These are phyloP conservation scores for Eugenia klotzschiana DNA, from an alignment of 441 rosid genomes.

Conservation along the genomic window DNA sequence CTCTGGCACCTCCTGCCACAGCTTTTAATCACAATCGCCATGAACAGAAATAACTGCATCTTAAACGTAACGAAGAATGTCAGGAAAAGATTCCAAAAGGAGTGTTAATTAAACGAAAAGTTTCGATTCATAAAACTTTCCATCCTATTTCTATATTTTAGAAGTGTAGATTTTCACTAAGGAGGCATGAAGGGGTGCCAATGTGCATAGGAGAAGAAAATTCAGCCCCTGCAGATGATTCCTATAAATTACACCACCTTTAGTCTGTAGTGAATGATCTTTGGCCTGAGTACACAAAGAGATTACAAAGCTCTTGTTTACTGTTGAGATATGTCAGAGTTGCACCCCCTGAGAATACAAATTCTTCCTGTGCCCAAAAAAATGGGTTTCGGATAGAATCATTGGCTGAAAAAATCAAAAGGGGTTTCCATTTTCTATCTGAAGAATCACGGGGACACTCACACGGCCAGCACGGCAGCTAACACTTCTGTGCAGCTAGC, in stretches of 20 bases:
- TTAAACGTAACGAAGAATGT: too few relatives aligned
- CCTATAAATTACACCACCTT: background rate
- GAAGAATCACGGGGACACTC: constrained; percentile 50
- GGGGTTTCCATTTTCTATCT: constrained; percentile 41
- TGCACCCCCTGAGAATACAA: too few relatives aligned
- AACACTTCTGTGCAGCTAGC: constrained; percentile 40
- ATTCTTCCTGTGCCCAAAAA: too few relatives aligned
- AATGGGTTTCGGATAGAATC: too few relatives aligned
- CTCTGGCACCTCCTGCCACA: constrained; percentile 83
- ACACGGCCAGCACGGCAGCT: constrained; percentile 65
- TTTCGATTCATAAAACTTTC: background rate
- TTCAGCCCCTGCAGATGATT: background rate
- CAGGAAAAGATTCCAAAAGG: too few relatives aligned
- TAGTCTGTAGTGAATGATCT: background rate
- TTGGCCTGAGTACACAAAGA: background rate
- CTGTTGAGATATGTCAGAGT: too few relatives aligned
- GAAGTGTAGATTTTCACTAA: background rate
- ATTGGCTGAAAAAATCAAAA: too few relatives aligned
- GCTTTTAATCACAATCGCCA: constrained; percentile 68
- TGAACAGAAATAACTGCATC: background rate
- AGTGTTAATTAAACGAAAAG: background rate
- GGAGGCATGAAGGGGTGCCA: background rate
- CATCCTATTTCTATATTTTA: background rate
- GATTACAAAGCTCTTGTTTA: too few relatives aligned
- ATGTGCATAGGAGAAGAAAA: background rate